Evolutionary conservation across 805 yeast species (phyloP).

Genomic region (Wickerhamomyces kurtzmanii): DNA sequence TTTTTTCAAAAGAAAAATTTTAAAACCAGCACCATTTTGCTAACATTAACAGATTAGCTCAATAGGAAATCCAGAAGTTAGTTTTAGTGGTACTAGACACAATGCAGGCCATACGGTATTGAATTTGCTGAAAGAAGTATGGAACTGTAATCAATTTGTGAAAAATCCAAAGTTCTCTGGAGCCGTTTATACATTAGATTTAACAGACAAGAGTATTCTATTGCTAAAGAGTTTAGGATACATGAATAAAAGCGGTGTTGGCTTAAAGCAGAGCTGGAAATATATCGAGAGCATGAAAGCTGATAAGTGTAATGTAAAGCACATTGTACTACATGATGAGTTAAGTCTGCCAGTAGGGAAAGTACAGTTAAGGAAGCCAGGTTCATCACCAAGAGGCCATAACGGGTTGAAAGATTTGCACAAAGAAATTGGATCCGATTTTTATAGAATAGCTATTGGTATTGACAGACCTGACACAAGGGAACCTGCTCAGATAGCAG

Average conservation of each 20-base stretch:
- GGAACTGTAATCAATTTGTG: conserved; percentile 4
- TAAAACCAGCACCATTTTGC: too few species aligned
- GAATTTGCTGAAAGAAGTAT: conserved; percentile 21
- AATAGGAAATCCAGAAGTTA: conserved; percentile 70
- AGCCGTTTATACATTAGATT: background rate
- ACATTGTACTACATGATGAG: conserved; percentile 75
- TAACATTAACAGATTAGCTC: conserved; percentile 34
- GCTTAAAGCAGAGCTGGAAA: conserved; percentile 40
- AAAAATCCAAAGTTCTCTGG: conserved; percentile 5
- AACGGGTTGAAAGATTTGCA: conserved; percentile 67
- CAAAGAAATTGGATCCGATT: conserved; percentile 34
- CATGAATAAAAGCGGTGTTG: conserved; percentile 57
- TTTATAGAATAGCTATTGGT: conserved; percentile 66
- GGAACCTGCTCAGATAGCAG: conserved; percentile 36
- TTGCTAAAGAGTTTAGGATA: conserved; percentile 1
- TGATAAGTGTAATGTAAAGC: conserved; percentile 22
- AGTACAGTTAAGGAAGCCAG: conserved; percentile 48
- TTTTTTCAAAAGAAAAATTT: conserved; percentile 18
- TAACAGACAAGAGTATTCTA: conserved; percentile 5
- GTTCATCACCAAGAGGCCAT: conserved; percentile 69
- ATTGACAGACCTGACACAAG: conserved; percentile 56
- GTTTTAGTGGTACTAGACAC: conserved; percentile 57
- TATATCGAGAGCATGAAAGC: conserved; percentile 16
- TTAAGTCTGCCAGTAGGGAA: conserved; percentile 57
- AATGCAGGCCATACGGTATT: conserved; percentile 63